Base-by-base conservation (phyloP, 768 basidiomycete species). In the Rubroboletus pulcherrimus region DNA sequence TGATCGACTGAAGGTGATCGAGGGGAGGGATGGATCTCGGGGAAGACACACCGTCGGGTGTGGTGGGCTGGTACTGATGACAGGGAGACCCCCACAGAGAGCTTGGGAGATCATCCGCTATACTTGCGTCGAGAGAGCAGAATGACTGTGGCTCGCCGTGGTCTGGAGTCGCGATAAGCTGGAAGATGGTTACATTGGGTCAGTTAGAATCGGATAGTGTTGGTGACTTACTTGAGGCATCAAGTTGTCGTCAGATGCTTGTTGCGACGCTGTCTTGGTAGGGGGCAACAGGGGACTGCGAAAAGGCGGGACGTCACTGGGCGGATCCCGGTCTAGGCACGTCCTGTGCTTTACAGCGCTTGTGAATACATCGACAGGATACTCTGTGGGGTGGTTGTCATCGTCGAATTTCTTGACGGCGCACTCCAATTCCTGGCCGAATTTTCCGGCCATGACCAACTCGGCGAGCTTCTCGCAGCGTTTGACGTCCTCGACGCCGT, bases 381-480 rank as follows among this genome's bases (percentile, higher is more conserved):
- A 50, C 2, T 58, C 40, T 5, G 31, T n/a, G 15, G 30, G 4
- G 26, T 46, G 48, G 31, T 41, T 46, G 10, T 54, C 53, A 8
- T 49, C 30, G 30, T 66, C 70, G 15, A 81, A 70, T 43, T 63
- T 54, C 55, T 66, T 73, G 57, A 81, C 73, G 1, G 80, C 81
- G 33, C 56, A 65, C 52, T 75, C 76, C 17, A 84, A 67, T 26
- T 81, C 81, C 12, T 71, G 61, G 12, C 83, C 83, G 29, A 72
- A 54, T 59, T 81, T 81, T 4, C 84, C 84, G 0, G 74, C 69
- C 44, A 79, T 70, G 47, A 84, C 67, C 7, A 84, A 64, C 29
- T 78, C 74, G 0, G 82, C 83, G 35, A 84, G 74, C 41, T 72
- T 68, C 59, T 74, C 71, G 66, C 79, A 82, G 11, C 83, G 81